These are phyloP conservation scores for Prunus kanzakura DNA, from an alignment of 306 rosid genomes.

Conservation along the genomic window DNA sequence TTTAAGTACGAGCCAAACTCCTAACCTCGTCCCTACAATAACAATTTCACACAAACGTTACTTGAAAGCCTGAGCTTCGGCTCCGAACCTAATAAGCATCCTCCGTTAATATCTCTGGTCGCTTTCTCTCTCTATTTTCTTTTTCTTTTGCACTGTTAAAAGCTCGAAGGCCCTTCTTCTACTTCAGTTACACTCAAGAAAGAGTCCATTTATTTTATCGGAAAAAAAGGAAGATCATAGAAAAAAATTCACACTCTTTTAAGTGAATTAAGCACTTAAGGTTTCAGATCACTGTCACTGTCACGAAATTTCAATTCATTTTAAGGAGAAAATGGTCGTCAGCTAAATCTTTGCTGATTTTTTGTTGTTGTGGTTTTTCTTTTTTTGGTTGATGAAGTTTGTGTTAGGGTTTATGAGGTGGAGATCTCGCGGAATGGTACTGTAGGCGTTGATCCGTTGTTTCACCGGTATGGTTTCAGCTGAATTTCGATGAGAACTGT, in stretches of 20 bases:
- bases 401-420: constrained; percentile 28
- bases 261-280: background rate
- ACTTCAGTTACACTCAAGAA: constrained; percentile 36
- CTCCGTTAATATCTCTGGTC: background rate
- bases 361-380: constrained; percentile 4
- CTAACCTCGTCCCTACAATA: background rate
- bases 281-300: constrained; percentile 25
- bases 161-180: constrained; percentile 7
- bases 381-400: constrained; percentile 16
- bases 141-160: constrained; percentile 16
- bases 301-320: background rate
- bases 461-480: constrained; percentile 24
- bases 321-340: background rate
- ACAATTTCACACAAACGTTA: no score
- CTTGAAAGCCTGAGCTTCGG: constrained; percentile 25
- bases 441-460: constrained; percentile 42
- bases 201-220: constrained; percentile 17
- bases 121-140: background rate
- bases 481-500: constrained; percentile 11
- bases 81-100: background rate
- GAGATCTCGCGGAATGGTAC: constrained; percentile 8
- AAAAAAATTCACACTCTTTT: background rate
- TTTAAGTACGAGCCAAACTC: background rate
- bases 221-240: background rate
- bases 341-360: constrained; percentile 11